These are phyloP conservation scores for Pythium plurisporium DNA, from an alignment of 352 stramenopile genomes.

Conservation along the genomic window DNA sequence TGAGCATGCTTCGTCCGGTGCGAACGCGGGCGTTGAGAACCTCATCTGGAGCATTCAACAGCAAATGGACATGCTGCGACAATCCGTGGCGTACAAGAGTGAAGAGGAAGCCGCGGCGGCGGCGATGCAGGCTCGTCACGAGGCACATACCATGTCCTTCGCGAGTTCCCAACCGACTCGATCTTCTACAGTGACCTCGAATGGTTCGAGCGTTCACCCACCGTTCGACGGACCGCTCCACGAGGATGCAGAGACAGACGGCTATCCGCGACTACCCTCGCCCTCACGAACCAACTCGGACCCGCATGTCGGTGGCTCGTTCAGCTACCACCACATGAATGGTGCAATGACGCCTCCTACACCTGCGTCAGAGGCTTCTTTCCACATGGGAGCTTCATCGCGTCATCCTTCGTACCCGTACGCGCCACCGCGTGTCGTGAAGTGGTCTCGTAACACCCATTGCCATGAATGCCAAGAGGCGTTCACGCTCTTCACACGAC, in stretches of 20 bases:
- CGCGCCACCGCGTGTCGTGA: constrained; percentile 40
- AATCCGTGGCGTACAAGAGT: constrained; percentile 55
- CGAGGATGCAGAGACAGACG: constrained; percentile 17
- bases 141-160: constrained; percentile 52
- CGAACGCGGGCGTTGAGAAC: constrained; percentile 47
- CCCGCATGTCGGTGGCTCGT: constrained; percentile 9
- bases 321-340: constrained; percentile 15
- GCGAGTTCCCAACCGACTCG: constrained; percentile 59
- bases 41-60: constrained; percentile 80
- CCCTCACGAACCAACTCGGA: constrained; percentile 27
- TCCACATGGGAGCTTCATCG: constrained; percentile 12
- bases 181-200: constrained; percentile 62
- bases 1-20: constrained; percentile 12
- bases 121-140: constrained; percentile 39
- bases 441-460: constrained; percentile 75
- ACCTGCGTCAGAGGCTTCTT: constrained; percentile 19
- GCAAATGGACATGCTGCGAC: constrained; percentile 76
- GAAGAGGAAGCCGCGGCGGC: constrained; percentile 35
- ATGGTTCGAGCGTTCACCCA: constrained; percentile 37
- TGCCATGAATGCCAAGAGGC: constrained; percentile 82
- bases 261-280: constrained; percentile 16
- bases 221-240: constrained; percentile 31
- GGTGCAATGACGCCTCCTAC: constrained; percentile 21
- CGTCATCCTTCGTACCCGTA: constrained; percentile 27
- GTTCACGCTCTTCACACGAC: constrained; percentile 81